Conservation (phyloP, 202 grass and related monocot genomes). For the Sporobolus alterniflorus region DNA sequence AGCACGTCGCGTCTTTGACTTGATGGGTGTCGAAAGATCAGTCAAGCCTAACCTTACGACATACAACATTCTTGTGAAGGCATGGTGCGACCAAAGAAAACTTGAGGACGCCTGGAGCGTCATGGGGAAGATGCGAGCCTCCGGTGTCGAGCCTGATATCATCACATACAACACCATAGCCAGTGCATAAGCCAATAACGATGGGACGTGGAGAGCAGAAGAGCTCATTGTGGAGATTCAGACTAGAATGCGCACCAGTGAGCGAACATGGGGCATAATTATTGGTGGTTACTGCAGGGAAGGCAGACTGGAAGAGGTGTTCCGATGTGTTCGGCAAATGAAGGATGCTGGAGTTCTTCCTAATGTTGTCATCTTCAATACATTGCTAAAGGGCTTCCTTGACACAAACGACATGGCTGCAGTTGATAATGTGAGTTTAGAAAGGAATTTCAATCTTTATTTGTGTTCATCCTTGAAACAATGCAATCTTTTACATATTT, state of each 20-base stretch:
- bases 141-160: constrained; percentile 67
- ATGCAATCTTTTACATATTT: constrained; percentile 2
- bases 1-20: constrained; percentile 74
- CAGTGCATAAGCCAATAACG: constrained; percentile 78
- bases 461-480: constrained; percentile 8
- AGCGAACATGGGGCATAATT: constrained; percentile 92
- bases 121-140: constrained; percentile 57
- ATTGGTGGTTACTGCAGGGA: constrained; percentile 86
- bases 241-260: constrained; percentile 66
- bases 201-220: constrained; percentile 80
- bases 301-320: constrained; percentile 78
- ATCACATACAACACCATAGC: constrained; percentile 94
- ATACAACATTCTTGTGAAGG: constrained; percentile 95
- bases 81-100: constrained; percentile 81
- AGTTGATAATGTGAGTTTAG: constrained; percentile 65
- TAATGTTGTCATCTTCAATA: constrained; percentile 88
- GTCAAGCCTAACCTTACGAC: constrained; percentile 67
- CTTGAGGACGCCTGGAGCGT: constrained; percentile 71
- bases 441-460: constrained; percentile 4
- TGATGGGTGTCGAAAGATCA: constrained; percentile 59
- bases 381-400: constrained; percentile 87
- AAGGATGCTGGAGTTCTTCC: constrained; percentile 63
- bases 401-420: constrained; percentile 67
- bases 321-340: constrained; percentile 85
- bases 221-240: constrained; percentile 76